phyloP scores from a whole-genome alignment of 805 yeast genomes.

The Candida berthetii region DNA sequence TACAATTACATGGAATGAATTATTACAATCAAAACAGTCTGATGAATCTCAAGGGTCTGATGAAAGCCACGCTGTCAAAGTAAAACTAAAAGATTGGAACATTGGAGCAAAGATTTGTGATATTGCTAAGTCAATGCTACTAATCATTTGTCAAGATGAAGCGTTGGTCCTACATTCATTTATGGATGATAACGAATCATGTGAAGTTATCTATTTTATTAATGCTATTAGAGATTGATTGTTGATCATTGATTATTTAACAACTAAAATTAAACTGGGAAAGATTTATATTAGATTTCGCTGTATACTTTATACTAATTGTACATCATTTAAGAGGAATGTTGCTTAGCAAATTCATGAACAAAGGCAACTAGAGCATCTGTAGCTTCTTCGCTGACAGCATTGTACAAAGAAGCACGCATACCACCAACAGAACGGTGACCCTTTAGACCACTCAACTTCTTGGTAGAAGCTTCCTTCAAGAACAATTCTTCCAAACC shows the following conservation, averaged over 20 bases:
- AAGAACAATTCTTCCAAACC: constrained; percentile 68
- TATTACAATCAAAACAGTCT: constrained; percentile 27
- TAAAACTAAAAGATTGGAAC: constrained; percentile 63
- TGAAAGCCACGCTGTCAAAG: constrained; percentile 40
- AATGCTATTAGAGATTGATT: constrained; percentile 14
- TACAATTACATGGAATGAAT: constrained; percentile 54
- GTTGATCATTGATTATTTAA: no score
- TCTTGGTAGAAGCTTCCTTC: constrained; percentile 50
- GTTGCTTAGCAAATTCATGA: constrained; percentile 45
- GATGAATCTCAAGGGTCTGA: constrained; percentile 8
- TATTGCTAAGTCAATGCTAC: constrained; percentile 51
- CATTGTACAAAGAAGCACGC: constrained; percentile 90
- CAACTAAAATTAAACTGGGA: no score
- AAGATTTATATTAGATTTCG: no score
- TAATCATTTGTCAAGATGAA: constrained; percentile 50
- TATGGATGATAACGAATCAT: constrained; percentile 56
- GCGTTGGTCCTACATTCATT: constrained; percentile 63
- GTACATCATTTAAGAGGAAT: not conserved
- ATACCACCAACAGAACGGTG: constrained; percentile 98
- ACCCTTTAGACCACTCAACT: constrained; percentile 81
- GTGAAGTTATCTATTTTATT: constrained; percentile 61
- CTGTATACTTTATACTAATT: no score
- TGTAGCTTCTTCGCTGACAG: constrained; percentile 61
- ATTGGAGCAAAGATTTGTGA: constrained; percentile 56
- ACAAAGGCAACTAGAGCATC: constrained; percentile 51